Conservation (phyloP, 164 flowering plant genomes). For the Chloranthus sessilifolius region DNA sequence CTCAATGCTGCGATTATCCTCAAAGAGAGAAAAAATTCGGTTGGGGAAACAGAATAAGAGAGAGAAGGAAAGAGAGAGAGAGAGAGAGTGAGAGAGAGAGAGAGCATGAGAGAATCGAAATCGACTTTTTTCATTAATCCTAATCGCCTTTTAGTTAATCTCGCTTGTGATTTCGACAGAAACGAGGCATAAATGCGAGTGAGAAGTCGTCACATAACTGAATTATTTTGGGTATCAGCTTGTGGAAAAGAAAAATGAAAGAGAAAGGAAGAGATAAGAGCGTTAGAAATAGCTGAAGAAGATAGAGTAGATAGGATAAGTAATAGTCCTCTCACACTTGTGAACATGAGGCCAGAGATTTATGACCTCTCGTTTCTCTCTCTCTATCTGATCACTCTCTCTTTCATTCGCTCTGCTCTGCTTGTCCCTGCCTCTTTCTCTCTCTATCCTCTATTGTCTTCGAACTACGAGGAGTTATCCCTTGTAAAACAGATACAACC, state of each 20-base stretch:
- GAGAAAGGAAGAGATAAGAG: conserved; percentile 6
- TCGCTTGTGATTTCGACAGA: too few relatives aligned
- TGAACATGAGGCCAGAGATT: conserved; percentile 32
- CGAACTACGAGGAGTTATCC: too few relatives aligned
- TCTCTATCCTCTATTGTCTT: too few relatives aligned
- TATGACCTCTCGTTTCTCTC: conserved; percentile 54
- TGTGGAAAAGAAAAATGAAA: background rate
- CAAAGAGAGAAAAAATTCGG: too few relatives aligned
- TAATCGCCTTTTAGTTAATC: too few relatives aligned
- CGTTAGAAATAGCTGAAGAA: background rate
- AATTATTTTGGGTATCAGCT: too few relatives aligned
- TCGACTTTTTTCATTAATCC: too few relatives aligned
- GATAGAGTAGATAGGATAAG: conserved; percentile 48
- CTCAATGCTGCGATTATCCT: too few relatives aligned
- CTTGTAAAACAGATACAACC: too few relatives aligned
- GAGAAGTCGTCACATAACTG: too few relatives aligned
- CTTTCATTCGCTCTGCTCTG: background rate
- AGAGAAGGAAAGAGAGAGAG: conserved; percentile 4
- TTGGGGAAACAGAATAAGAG: too few relatives aligned
- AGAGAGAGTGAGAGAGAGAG: conserved; percentile 1
- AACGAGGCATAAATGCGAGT: background rate
- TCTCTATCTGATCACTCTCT: background rate
- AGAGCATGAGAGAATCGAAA: too few relatives aligned
- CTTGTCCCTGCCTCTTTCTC: background rate
- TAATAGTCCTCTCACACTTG: conserved; percentile 6